phyloP scores from a whole-genome alignment of 208 protist species.

The Acanthamoeba triangularis region DNA sequence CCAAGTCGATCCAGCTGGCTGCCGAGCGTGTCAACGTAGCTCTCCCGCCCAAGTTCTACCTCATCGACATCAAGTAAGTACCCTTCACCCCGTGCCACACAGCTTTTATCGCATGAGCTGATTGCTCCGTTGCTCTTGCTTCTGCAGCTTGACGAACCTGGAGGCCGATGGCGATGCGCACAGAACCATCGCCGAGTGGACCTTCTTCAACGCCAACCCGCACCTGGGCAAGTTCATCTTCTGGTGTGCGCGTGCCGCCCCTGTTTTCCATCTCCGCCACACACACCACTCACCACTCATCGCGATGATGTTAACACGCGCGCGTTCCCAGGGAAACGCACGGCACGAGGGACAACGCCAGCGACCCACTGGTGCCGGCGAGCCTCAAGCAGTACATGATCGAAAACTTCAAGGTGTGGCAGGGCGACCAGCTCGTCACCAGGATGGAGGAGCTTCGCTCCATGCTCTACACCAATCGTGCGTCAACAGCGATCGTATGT shows the following conservation, averaged over 20 bases:
- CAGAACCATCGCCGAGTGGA: slow-evolving; percentile 20
- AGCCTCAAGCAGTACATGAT: slow-evolving; percentile 54
- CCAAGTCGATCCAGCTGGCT: background rate
- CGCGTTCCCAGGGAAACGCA: background rate
- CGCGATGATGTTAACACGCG: background rate
- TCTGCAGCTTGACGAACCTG: slow-evolving; percentile 23
- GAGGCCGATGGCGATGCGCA: background rate
- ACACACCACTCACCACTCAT: too few species aligned
- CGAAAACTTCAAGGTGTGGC: slow-evolving; percentile 20
- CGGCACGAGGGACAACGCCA: slow-evolving; percentile 20
- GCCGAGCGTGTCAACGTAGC: background rate
- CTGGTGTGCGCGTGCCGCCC: background rate
- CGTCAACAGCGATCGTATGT: background rate
- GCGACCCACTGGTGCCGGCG: background rate
- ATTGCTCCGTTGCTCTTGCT: background rate
- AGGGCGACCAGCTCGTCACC: slow-evolving; percentile 22
- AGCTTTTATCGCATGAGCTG: background rate
- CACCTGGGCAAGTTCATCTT: slow-evolving; percentile 43
- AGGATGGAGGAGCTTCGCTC: slow-evolving; percentile 1
- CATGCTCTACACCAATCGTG: slow-evolving; percentile 16
- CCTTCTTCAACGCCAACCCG: slow-evolving; percentile 56
- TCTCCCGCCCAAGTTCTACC: slow-evolving; percentile 12
- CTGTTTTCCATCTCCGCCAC: background rate
- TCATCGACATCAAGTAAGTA: slow-evolving; percentile 49
- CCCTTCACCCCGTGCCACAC: background rate